A percentile compares a stretch with the other conserved stretches of the same genome.
phyloP scores from a whole-genome alignment of 2,329 filamentous ascomycete genomes.

The Furcasterigmium sp. region DNA sequence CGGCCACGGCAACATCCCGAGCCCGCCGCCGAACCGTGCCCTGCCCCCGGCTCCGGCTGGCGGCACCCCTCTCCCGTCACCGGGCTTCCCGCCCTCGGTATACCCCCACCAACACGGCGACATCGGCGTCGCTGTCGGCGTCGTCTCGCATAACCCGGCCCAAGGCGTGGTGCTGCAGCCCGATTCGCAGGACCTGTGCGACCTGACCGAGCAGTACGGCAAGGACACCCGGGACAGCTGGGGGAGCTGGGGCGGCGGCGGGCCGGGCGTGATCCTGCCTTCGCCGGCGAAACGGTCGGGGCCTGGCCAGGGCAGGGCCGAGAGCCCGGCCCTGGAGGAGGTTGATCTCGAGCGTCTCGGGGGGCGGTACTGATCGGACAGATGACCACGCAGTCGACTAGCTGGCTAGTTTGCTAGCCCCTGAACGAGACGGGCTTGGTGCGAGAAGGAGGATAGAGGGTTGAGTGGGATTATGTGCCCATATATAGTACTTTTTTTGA shows the following conservation, averaged over 20 bases:
- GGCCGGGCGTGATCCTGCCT: neutral
- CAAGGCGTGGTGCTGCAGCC: slow-evolving; percentile 12
- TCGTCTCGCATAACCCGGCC: slow-evolving; percentile 9
- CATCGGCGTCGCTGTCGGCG: slow-evolving; percentile 9
- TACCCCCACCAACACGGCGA: slow-evolving; percentile 2
- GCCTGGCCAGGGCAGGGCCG: slow-evolving; percentile 6
- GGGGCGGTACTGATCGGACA: slow-evolving; percentile 14
- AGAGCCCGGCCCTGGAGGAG: slow-evolving; percentile 18
- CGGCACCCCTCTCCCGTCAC: slow-evolving; percentile 8
- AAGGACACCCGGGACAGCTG: slow-evolving; percentile 25
- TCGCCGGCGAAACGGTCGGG: slow-evolving; percentile 6
- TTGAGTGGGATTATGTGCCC: too few species aligned
- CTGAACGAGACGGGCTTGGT: too few species aligned
- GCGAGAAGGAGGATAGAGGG: too few species aligned
- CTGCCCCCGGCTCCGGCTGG: slow-evolving; percentile 27
- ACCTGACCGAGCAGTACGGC: slow-evolving; percentile 23
- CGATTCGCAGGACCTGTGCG: slow-evolving; percentile 21
- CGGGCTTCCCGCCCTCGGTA: neutral
- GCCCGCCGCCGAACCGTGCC: slow-evolving; percentile 39
- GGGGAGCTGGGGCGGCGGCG: slow-evolving; percentile 23
- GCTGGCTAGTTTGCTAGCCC: neutral
- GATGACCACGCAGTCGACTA: neutral
- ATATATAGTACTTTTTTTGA: too few species aligned
- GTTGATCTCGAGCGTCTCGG: slow-evolving; percentile 20
- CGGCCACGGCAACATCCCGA: slow-evolving; percentile 17